phyloP scores from a whole-genome alignment of 2,329 filamentous ascomycete genomes.

The Emergomyces africanus region DNA sequence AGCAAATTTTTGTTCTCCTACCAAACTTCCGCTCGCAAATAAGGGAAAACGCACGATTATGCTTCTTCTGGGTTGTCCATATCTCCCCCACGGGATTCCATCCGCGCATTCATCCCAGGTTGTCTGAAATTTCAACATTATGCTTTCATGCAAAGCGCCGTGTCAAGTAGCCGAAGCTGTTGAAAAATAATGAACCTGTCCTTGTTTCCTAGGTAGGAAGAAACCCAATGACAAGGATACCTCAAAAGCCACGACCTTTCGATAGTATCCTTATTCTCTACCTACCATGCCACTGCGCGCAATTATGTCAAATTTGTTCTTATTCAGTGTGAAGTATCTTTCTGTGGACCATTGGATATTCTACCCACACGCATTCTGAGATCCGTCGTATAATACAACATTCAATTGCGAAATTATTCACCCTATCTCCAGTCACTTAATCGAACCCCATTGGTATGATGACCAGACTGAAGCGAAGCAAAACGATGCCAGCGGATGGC shows the following conservation, averaged over 20 bases:
- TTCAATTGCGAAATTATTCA: not conserved
- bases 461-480: slow-evolving; percentile 27
- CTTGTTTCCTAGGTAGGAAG: not conserved
- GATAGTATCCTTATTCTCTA: not conserved
- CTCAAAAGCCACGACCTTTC: not conserved
- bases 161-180: not conserved
- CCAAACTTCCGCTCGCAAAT: not conserved
- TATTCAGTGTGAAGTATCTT: not conserved
- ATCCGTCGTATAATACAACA: not conserved
- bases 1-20: not conserved
- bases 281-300: no score
- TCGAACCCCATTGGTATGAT: slow-evolving; percentile 15
- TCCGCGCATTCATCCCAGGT: not conserved
- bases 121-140: not conserved
- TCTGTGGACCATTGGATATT: not conserved
- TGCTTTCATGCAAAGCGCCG: not conserved
- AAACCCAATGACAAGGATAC: not conserved
- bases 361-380: not conserved
- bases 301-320: no score
- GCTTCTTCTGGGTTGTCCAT: not conserved
- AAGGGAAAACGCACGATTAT: not conserved
- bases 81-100: not conserved
- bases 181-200: not conserved
- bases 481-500: slow-evolving; percentile 36
- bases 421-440: not conserved